Evolutionary conservation across 164 flowering plant species (phyloP).

Genomic region (Tetracentron sinense): DNA sequence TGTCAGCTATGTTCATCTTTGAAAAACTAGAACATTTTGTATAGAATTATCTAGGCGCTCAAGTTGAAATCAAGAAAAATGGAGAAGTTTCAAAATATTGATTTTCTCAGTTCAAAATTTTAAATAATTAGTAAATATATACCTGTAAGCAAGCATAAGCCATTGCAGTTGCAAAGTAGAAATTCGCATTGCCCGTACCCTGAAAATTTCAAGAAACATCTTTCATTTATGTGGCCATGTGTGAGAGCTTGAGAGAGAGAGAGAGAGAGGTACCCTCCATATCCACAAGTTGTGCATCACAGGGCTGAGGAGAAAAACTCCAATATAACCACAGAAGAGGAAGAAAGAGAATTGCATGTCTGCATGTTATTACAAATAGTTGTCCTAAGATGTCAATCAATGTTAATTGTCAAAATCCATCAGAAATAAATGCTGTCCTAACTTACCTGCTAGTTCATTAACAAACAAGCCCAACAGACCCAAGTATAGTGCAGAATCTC

Average conservation of each 20-base stretch:
- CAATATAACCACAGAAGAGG: slow-evolving; percentile 84
- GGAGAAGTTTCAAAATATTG: no score
- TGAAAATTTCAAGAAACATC: slow-evolving; percentile 28
- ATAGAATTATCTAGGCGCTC: no score
- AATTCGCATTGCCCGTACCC: slow-evolving; percentile 99
- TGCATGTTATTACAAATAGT: slow-evolving; percentile 31
- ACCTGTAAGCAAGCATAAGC: slow-evolving; percentile 96
- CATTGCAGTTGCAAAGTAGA: slow-evolving; percentile 90
- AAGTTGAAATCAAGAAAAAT: no score
- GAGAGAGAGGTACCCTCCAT: slow-evolving; percentile 77
- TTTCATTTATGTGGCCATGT: no score
- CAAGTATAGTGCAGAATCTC: slow-evolving; percentile 86
- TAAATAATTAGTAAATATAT: no score
- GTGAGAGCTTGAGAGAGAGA: slow-evolving; percentile 12
- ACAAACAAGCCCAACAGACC: slow-evolving; percentile 71
- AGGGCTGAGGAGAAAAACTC: slow-evolving; percentile 86
- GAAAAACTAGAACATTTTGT: no score
- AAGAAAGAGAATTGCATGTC: slow-evolving; percentile 90
- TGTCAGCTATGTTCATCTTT: no score
- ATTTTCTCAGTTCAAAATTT: no score
- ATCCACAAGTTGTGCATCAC: slow-evolving; percentile 99
- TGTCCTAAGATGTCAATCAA: slow-evolving; percentile 6
- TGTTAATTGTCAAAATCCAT: slow-evolving; percentile 9
- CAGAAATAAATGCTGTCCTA: slow-evolving; percentile 6
- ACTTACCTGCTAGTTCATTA: slow-evolving; percentile 82